Percentiles rank a stretch among this genome's conserved stretches.
Evolutionary conservation across 805 yeast species (phyloP).

Genomic region (Naumovozyma castellii): DNA sequence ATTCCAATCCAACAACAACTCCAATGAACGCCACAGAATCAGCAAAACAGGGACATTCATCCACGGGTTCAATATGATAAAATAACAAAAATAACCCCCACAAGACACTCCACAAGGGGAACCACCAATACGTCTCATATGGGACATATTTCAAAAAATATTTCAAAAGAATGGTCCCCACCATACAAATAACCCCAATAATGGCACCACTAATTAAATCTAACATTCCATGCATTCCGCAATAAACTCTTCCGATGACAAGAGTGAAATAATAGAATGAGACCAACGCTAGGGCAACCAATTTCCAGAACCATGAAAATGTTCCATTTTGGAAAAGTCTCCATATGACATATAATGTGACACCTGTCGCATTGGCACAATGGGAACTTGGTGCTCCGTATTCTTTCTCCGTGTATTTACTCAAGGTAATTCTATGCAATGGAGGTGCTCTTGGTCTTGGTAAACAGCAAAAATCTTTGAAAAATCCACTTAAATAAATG

Average conservation of each 20-base stretch:
- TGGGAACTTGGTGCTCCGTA: slow-evolving; percentile 94
- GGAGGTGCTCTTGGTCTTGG: slow-evolving; percentile 95
- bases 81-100: slow-evolving; percentile 45
- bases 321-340: not conserved
- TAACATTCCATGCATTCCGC: slow-evolving; percentile 94
- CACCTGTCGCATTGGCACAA: slow-evolving; percentile 88
- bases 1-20: slow-evolving; percentile 69
- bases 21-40: slow-evolving; percentile 91
- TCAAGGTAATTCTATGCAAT: slow-evolving; percentile 76
- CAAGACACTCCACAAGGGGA: slow-evolving; percentile 32
- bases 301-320: not conserved
- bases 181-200: slow-evolving; percentile 48
- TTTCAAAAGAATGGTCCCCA: slow-evolving; percentile 36
- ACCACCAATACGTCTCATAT: slow-evolving; percentile 18
- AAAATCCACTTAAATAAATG: slow-evolving; percentile 58
- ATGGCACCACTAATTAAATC: slow-evolving; percentile 61
- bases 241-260: slow-evolving; percentile 74
- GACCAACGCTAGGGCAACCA: slow-evolving; percentile 4
- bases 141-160: slow-evolving; percentile 34
- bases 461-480: slow-evolving; percentile 78
- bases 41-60: slow-evolving; percentile 92
- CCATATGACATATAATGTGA: slow-evolving; percentile 42
- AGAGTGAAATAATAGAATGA: slow-evolving; percentile 51
- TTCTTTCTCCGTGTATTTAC: slow-evolving; percentile 83
- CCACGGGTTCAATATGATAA: slow-evolving; percentile 75